These are phyloP conservation scores for Chytridiales sp. DNA, from an alignment of 371 early-diverging fungal genomes.

Conservation along the genomic window DNA sequence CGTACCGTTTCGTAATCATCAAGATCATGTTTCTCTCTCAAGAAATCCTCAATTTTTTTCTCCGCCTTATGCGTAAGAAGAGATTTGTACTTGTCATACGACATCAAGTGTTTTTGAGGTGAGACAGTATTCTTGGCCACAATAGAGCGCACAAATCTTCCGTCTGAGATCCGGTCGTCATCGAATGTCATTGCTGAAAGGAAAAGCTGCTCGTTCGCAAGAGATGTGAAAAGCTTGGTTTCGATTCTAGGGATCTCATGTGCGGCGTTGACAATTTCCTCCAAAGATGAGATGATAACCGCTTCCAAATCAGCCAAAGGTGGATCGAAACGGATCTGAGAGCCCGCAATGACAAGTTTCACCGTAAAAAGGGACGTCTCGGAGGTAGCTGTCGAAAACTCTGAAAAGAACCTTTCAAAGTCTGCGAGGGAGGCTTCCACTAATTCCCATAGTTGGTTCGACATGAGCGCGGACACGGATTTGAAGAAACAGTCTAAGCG, in stretches of 20 bases:
- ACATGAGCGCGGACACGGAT: slow-evolving; percentile 52
- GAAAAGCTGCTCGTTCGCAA: slow-evolving; percentile 40
- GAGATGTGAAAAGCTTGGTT: slow-evolving; percentile 53
- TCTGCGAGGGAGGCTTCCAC: slow-evolving; percentile 43
- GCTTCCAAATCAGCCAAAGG: slow-evolving; percentile 52
- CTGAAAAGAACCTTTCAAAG: slow-evolving; percentile 49
- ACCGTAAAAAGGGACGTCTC: slow-evolving; percentile 48
- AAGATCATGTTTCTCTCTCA: slow-evolving; percentile 57
- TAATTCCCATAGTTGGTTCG: slow-evolving; percentile 54
- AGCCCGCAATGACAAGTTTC: slow-evolving; percentile 43
- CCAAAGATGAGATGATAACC: slow-evolving; percentile 41
- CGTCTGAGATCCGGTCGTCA: slow-evolving; percentile 56
- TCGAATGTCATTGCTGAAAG: slow-evolving; percentile 46
- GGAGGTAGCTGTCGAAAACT: slow-evolving; percentile 35
- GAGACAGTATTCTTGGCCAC: slow-evolving; percentile 51
- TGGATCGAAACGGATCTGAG: slow-evolving; percentile 58
- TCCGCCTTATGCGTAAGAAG: slow-evolving; percentile 58
- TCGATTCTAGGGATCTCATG: slow-evolving; percentile 54
- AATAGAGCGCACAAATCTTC: slow-evolving; percentile 42
- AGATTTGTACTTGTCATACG: slow-evolving; percentile 57
- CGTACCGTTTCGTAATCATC: slow-evolving; percentile 53
- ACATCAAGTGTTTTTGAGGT: slow-evolving; percentile 55
- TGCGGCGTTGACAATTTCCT: slow-evolving; percentile 50
- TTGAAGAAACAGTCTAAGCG: slow-evolving; percentile 54
- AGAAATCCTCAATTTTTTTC: slow-evolving; percentile 57